Base-by-base conservation (phyloP, 768 basidiomycete species). In the Tulasnella sp. region DNA sequence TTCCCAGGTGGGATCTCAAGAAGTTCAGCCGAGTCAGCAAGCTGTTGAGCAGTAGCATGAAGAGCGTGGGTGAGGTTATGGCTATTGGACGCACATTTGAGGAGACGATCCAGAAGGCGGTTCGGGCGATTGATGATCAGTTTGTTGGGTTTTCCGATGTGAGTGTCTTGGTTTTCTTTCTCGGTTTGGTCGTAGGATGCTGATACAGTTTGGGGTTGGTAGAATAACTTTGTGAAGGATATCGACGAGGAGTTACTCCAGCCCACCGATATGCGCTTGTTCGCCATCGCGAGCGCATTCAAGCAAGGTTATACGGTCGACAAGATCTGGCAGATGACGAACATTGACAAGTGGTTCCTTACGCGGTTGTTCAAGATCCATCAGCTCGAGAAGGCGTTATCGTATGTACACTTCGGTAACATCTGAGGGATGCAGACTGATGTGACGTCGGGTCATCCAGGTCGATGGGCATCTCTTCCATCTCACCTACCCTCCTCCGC, bases 1-100 rank as follows among this genome's bases (percentile, higher is more conserved):
- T 99, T 65, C 94, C 94, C 55, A 85, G 94, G 62, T 99, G 94
- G 94, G 96, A 99, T 71, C 74, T 98, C 67, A 93, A 93, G 71
- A 99, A 99, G 77, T 99, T 99, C 74, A 90, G 65, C 65, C 82
- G 94, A 43, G 94, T 99, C 65, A 92, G 88, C 68, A 80, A 85
- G 58, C 75, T 87, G 37, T 73, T 99, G 48, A 90, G 89, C 69
- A 89, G 86, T 63, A 90, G 87, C 71, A 98, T 99, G 94, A 98
- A 98, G 78, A 91, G 87, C 64, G 94, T 99, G 6, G 94, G 94
- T 25, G 94, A 99, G 70, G 94, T 99, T 57, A 99, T 99, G 96
- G 90, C 88, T 63, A 98, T 99, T 63, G 94, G 94, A 12, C 76
- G 94, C 64, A 96, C 92, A 4, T 99, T 99, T 66, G 94, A 98